Evolutionary conservation across 148 eudicot species (phyloP).

Genomic region (Vaccinium darrowii): DNA sequence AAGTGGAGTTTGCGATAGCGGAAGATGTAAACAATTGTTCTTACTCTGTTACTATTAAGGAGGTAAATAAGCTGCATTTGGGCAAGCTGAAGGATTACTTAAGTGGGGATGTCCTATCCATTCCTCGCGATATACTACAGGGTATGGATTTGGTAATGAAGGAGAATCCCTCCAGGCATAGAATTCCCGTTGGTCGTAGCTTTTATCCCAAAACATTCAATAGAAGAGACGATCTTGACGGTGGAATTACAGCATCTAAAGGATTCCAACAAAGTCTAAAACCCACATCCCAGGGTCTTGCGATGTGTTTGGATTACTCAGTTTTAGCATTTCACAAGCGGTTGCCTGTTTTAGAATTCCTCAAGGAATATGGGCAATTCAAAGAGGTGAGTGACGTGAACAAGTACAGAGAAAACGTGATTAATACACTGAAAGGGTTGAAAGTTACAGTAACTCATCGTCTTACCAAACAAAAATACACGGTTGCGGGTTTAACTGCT

Average conservation of each 20-base stretch:
- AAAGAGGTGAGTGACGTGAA: conserved; percentile 18
- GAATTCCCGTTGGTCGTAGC: conserved; percentile 36
- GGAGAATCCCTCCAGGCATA: conserved; percentile 52
- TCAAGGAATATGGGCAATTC: conserved; percentile 34
- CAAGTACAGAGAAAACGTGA: conserved; percentile 17
- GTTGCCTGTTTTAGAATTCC: conserved; percentile 55
- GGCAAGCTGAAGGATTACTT: conserved; percentile 54
- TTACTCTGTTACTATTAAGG: conserved; percentile 41
- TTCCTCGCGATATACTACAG: conserved; percentile 69
- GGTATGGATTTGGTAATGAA: conserved; percentile 75
- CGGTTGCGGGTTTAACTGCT: conserved; percentile 44
- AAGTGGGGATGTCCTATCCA: conserved; percentile 24
- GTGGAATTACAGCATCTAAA: conserved; percentile 50
- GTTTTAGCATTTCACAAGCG: conserved; percentile 53
- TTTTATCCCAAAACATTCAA: conserved; percentile 29
- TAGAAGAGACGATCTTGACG: conserved; percentile 18
- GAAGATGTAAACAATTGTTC: conserved; percentile 34
- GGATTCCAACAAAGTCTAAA: conserved; percentile 59
- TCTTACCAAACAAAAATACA: conserved; percentile 49
- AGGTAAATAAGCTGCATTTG: conserved; percentile 45
- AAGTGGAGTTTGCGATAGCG: conserved; percentile 44
- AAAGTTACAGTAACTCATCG: conserved; percentile 69
- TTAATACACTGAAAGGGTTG: conserved; percentile 38
- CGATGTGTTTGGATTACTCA: conserved; percentile 67
- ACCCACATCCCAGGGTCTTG: conserved; percentile 56